Percentiles rank a stretch among this genome's conserved stretches.
phyloP scores from a whole-genome alignment of 2,329 filamentous ascomycete species.

The Cladosporium colombiae region DNA sequence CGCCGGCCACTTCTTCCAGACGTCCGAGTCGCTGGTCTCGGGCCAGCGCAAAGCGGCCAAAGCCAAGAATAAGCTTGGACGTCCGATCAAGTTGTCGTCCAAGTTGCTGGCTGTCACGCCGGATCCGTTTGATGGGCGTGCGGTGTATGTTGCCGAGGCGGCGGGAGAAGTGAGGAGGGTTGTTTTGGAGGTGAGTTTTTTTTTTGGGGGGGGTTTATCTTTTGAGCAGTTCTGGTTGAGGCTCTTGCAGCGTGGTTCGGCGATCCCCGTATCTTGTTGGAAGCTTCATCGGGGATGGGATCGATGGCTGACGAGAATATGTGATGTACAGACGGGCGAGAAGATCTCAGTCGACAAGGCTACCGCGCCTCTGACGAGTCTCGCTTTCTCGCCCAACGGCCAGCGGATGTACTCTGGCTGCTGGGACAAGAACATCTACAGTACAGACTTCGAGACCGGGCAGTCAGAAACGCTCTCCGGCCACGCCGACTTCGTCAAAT shows the following conservation, averaged over 20 bases:
- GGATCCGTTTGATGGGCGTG: conserved; percentile 64
- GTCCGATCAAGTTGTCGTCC: conserved; percentile 76
- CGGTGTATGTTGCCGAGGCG: conserved; percentile 81
- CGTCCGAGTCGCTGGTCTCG: conserved; percentile 61
- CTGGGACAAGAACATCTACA: conserved; percentile 93
- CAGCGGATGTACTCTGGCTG: conserved; percentile 77
- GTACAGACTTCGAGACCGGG: conserved; percentile 63
- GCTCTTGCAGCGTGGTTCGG: not conserved
- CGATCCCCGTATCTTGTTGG: not conserved
- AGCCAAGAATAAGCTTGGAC: conserved; percentile 79
- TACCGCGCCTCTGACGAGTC: conserved; percentile 74
- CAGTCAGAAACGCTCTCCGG: conserved; percentile 45
- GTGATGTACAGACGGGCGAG: conserved; percentile 15
- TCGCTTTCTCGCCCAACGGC: conserved; percentile 60
- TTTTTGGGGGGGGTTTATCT: no score
- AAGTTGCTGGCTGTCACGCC: conserved; percentile 77
- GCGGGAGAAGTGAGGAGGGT: conserved; percentile 76
- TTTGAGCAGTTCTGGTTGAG: no score
- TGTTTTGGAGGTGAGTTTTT: conserved; percentile 74
- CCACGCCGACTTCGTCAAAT: conserved; percentile 90
- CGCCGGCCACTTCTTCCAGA: conserved; percentile 76
- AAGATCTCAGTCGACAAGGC: conserved; percentile 61
- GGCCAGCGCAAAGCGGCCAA: conserved; percentile 67
- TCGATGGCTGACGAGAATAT: not conserved
- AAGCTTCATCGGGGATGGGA: not conserved